Evolutionary conservation across 305 asterid species (phyloP).

Genomic region (Fraxinus floribunda): DNA sequence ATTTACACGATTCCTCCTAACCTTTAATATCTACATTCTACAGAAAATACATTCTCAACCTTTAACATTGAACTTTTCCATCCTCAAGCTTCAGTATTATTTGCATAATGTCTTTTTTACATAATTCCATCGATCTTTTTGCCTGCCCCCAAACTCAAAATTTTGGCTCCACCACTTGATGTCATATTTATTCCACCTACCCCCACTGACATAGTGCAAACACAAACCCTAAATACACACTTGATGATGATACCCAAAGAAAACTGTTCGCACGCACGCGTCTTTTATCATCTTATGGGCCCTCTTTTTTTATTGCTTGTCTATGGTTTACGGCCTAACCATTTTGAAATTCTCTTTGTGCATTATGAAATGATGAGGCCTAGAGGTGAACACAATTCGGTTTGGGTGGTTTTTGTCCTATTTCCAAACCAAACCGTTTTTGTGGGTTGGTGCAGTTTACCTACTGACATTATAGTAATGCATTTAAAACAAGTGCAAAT

Average conservation of each 20-base stretch:
- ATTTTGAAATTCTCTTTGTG: not conserved
- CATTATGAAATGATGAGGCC: not conserved
- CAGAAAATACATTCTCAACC: not conserved
- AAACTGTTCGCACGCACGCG: not conserved
- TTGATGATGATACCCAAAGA: not conserved
- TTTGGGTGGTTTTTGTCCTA: not conserved
- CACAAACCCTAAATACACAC: not conserved
- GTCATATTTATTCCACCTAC: not conserved
- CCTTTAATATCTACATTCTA: not conserved
- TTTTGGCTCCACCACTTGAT: not conserved
- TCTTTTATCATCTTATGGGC: not conserved
- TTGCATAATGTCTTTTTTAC: not conserved
- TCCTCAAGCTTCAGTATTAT: not conserved
- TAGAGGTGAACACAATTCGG: not conserved
- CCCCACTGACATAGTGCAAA: not conserved
- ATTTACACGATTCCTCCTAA: not conserved
- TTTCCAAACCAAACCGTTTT: not conserved
- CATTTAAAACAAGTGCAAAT: not conserved
- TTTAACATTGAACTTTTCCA: not conserved
- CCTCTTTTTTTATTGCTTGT: not conserved
- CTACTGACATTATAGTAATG: not conserved
- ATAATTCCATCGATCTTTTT: not conserved
- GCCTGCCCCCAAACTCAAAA: not conserved
- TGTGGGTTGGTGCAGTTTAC: not conserved
- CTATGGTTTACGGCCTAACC: not conserved